Conservation (phyloP, 352 stramenopile genomes). For the Blastocystis sp. region DNA sequence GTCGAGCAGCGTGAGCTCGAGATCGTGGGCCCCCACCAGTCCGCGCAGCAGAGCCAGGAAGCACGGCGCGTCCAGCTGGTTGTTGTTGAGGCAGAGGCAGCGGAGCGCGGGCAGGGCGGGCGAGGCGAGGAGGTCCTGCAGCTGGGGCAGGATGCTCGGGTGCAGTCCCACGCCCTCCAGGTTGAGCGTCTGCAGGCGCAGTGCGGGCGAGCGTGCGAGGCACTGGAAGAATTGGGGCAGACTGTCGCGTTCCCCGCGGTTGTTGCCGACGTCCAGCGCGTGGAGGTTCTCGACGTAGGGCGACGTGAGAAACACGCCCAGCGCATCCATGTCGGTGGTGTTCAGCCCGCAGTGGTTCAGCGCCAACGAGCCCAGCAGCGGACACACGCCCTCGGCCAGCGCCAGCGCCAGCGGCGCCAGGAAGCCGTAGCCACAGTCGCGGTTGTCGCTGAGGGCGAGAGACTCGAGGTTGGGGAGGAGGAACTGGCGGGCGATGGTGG, state of each 20-base stretch:
- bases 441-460: constrained; percentile 7
- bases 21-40: neutral
- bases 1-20: constrained; percentile 14
- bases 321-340: neutral
- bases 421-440: neutral
- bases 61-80: neutral
- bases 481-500: neutral
- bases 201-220: neutral
- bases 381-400: constrained; percentile 26
- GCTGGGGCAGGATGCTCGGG: neutral
- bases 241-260: neutral
- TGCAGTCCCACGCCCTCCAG: constrained; percentile 15
- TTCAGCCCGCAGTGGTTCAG: constrained; percentile 38
- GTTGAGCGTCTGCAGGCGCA: neutral
- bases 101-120: neutral
- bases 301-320: constrained; percentile 19
- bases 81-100: constrained; percentile 44
- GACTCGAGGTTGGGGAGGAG: constrained; percentile 47
- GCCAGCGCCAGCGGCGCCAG: neutral
- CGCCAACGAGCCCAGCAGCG: constrained; percentile 3
- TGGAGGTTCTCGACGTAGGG: constrained; percentile 40
- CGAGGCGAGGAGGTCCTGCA: neutral
- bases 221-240: constrained; percentile 10
- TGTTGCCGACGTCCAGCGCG: constrained; percentile 26
- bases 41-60: neutral